Conservation (phyloP, 148 eudicot genomes). For the Vaccinium myrtillus region DNA sequence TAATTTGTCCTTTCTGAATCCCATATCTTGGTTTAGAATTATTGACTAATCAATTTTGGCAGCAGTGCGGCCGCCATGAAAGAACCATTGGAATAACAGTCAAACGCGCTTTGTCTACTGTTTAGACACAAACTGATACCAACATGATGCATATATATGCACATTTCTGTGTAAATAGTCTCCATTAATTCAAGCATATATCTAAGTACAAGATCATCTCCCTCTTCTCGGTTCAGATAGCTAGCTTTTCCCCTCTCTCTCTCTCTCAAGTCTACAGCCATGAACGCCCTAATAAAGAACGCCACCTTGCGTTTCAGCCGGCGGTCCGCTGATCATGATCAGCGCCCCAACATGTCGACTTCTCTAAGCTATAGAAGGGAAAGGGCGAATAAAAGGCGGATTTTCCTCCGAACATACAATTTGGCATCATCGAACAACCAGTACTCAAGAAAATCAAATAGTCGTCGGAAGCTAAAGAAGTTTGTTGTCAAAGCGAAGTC, state of each 20-base stretch:
- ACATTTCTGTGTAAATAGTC: too few species aligned
- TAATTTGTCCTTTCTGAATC: too few species aligned
- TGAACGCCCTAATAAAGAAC: conserved; percentile 22
- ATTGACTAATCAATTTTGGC: too few species aligned
- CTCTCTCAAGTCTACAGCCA: not conserved
- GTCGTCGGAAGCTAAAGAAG: conserved; percentile 26
- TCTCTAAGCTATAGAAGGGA: conserved; percentile 40
- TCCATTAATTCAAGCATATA: too few species aligned
- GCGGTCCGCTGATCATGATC: not conserved
- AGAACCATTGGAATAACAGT: not conserved
- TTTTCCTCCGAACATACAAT: conserved; percentile 47
- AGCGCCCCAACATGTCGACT: conserved; percentile 6
- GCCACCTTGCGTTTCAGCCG: conserved; percentile 22
- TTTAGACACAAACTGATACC: too few species aligned
- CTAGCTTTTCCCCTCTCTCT: not conserved
- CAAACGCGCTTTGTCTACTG: not conserved
- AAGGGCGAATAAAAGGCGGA: conserved; percentile 44
- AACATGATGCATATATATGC: too few species aligned
- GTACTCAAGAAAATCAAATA: conserved; percentile 10
- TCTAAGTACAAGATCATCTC: not conserved
- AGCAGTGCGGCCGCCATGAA: not conserved
- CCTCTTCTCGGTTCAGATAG: not conserved
- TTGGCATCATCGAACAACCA: conserved; percentile 25
- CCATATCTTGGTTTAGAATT: too few species aligned
- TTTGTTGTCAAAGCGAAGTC: conserved; percentile 33